A percentile compares a stretch with the other conserved stretches of the same genome.
These are phyloP conservation scores for Fusarium keratoplasticum DNA, from an alignment of 2,329 filamentous ascomycete species.

Conservation along the genomic window DNA sequence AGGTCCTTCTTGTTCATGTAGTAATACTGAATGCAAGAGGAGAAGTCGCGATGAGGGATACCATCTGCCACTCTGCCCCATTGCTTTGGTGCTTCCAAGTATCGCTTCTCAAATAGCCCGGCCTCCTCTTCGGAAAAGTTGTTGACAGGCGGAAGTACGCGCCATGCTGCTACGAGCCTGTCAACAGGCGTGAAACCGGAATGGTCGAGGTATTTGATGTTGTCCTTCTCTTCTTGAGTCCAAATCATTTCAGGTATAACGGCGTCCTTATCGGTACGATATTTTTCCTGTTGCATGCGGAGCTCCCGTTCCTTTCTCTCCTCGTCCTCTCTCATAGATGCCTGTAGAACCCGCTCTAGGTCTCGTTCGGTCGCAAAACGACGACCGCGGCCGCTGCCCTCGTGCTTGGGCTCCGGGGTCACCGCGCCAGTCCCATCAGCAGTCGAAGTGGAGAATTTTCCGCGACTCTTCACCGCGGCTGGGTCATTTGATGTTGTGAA, in stretches of 20 bases:
- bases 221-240: slow-evolving; percentile 68
- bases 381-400: slow-evolving; percentile 65
- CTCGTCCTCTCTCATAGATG: slow-evolving; percentile 77
- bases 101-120: slow-evolving; percentile 77
- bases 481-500: slow-evolving; percentile 69
- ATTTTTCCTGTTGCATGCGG: slow-evolving; percentile 74
- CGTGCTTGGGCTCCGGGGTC: slow-evolving; percentile 66
- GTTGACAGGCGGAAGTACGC: slow-evolving; percentile 77
- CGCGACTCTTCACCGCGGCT: slow-evolving; percentile 65
- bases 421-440: slow-evolving; percentile 50
- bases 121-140: slow-evolving; percentile 81
- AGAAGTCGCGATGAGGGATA: slow-evolving; percentile 76
- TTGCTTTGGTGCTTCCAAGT: slow-evolving; percentile 82
- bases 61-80: slow-evolving; percentile 82
- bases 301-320: slow-evolving; percentile 76
- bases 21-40: slow-evolving; percentile 87
- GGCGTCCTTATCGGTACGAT: slow-evolving; percentile 82
- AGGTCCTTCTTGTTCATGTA: slow-evolving; percentile 82
- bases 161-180: slow-evolving; percentile 75
- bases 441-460: slow-evolving; percentile 61
- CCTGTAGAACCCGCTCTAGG: slow-evolving; percentile 76
- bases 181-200: slow-evolving; percentile 74
- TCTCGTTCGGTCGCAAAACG: slow-evolving; percentile 79
- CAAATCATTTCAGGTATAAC: slow-evolving; percentile 78
- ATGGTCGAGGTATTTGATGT: slow-evolving; percentile 71